phyloP scores from a whole-genome alignment of 78 protist genomes.

The Dictyostelium capitatum region DNA sequence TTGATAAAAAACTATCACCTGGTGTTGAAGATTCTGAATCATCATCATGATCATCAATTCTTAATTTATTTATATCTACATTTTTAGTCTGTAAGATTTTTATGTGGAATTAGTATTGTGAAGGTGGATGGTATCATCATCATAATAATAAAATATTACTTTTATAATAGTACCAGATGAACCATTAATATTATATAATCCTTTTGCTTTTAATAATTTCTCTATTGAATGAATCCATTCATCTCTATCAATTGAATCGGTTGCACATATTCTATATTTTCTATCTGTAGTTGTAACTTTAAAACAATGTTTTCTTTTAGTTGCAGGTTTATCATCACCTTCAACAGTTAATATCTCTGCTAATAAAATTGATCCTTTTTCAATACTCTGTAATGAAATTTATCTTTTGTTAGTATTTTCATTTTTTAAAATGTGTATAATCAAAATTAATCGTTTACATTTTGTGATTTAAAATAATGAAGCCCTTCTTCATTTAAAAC shows the following conservation, averaged over 20 bases:
- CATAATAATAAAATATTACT: not conserved
- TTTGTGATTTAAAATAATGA: conserved; percentile 70
- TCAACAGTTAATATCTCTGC: not conserved
- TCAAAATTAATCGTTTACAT: not conserved
- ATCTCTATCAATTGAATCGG: conserved; percentile 70
- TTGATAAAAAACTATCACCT: not conserved
- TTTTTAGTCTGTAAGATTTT: not conserved
- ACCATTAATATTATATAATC: not conserved
- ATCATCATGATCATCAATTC: conserved; percentile 27
- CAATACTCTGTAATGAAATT: conserved; percentile 18
- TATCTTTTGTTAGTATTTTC: not conserved
- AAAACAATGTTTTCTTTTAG: conserved; percentile 77
- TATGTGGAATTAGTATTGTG: not conserved
- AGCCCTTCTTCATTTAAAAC: conserved; percentile 73
- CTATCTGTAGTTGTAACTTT: conserved; percentile 48
- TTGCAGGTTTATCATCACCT: conserved; percentile 35
- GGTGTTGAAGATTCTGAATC: conserved; percentile 34
- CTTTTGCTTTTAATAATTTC: conserved; percentile 54
- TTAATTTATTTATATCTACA: conserved; percentile 74
- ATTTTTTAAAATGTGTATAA: too few species aligned
- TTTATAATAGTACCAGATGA: conserved; percentile 18
- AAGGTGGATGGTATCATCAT: not conserved
- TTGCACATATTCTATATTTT: conserved; percentile 80
- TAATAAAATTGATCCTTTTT: conserved; percentile 67
- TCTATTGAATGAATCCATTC: conserved; percentile 54